phyloP scores from a whole-genome alignment of 345 rosid genomes.

The Melaleuca alternifolia region DNA sequence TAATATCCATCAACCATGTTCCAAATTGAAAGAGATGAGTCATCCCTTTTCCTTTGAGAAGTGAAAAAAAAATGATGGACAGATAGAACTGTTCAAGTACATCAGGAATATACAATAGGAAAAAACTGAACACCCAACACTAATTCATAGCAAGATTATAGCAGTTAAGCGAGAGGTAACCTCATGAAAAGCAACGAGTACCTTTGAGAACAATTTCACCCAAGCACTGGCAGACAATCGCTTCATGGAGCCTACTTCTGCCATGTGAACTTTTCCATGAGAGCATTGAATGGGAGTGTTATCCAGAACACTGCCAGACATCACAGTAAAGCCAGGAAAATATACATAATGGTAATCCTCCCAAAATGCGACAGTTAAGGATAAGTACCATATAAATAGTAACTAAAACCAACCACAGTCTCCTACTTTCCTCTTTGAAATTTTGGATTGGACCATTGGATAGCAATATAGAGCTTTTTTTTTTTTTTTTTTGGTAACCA shows the following conservation, averaged over 20 bases:
- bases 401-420: neutral
- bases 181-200: slow-evolving; percentile 9
- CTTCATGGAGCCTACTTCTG: slow-evolving; percentile 67
- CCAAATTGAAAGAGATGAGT: neutral
- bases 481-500: too few species aligned
- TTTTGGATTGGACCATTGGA: neutral
- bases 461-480: neutral
- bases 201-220: slow-evolving; percentile 66
- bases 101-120: neutral
- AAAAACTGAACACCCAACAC: neutral
- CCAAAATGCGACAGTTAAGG: neutral
- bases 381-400: neutral
- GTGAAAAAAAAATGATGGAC: neutral
- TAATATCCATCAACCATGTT: neutral
- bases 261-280: slow-evolving; percentile 74
- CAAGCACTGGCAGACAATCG: slow-evolving; percentile 71
- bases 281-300: slow-evolving; percentile 65
- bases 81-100: neutral
- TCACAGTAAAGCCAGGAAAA: neutral
- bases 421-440: neutral
- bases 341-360: neutral
- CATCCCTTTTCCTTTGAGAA: neutral
- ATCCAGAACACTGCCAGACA: slow-evolving; percentile 44
- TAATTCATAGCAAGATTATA: neutral
- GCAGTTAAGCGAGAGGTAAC: neutral